Evolutionary conservation across 805 yeast species (phyloP).

Genomic region (Ogataea dorogensis): DNA sequence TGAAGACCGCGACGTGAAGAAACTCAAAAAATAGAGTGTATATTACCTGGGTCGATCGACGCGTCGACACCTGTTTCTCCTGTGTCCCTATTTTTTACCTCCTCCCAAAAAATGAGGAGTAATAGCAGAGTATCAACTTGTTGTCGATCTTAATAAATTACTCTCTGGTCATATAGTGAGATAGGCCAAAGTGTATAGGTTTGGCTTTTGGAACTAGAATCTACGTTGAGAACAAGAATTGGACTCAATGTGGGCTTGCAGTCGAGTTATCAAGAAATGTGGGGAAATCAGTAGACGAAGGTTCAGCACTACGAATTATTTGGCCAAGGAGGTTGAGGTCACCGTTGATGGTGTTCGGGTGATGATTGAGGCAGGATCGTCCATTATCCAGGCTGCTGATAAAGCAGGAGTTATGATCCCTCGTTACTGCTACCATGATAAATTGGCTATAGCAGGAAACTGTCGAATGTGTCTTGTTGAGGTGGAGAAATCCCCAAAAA

Average conservation of each 20-base stretch:
- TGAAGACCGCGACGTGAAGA: constrained; percentile 13
- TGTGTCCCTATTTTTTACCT: constrained; percentile 1
- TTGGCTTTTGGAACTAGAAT: too few relatives aligned
- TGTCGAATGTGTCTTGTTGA: constrained; percentile 93
- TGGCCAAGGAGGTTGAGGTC: constrained; percentile 31
- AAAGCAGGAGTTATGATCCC: constrained; percentile 88
- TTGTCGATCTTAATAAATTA: background rate
- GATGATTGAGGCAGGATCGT: constrained; percentile 79
- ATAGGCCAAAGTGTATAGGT: background rate
- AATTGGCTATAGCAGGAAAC: constrained; percentile 87
- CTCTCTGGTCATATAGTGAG: background rate
- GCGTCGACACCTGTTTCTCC: constrained; percentile 6
- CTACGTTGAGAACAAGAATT: background rate
- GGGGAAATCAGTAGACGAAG: constrained; percentile 13
- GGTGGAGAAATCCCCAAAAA: constrained; percentile 84
- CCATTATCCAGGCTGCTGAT: constrained; percentile 88
- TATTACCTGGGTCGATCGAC: constrained; percentile 7
- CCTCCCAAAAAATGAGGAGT: constrained; percentile 11
- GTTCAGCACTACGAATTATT: constrained; percentile 11
- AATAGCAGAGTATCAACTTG: constrained; percentile 6
- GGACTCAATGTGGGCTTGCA: constrained; percentile 3
- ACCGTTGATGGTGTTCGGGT: constrained; percentile 72
- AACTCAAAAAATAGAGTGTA: constrained; percentile 9
- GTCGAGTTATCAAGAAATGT: constrained; percentile 2
- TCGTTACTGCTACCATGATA: constrained; percentile 89